Evolutionary conservation across 345 rosid species (phyloP), one percentile per base, ranked within the genome.

Genomic region (Salix udensis): DNA sequence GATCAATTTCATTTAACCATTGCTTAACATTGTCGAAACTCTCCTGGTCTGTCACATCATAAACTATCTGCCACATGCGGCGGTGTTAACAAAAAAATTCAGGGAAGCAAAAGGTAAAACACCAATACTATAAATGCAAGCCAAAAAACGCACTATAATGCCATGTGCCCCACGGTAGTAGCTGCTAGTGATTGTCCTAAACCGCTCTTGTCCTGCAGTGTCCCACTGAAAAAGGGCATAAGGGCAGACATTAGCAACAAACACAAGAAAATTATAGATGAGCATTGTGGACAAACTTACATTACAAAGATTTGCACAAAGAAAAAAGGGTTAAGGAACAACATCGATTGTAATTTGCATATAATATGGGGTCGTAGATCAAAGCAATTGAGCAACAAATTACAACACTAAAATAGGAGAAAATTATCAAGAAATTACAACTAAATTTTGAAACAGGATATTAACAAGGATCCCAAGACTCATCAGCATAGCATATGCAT

Each of bases 111-210:
- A 3, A 9, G 60, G 24, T 3, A 26, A 18, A 73, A 55, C 69
- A 6, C 26, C 37, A 65, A n/a, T 13, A 26, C 39, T 30, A 65
- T 24, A 15, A 55, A 60, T 11, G 44, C 65, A 67, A 6, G 58
- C 52, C 18, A 53, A 69, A 72, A 21, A 72, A 53, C 89, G 76
- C 82, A 92, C 97, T 42, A 94, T 94, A 78, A 94, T 92, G 78
- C 97, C 98, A 86, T 94, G 98, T 7, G 97, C 97, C 79, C 98
- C 98, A 67, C 97, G 96, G 76, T 94, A 94, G 87, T 92, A 94
- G 84, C 98, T 94, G 81, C 98, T 94, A 50, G 98, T 92, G 77
- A 92, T 94, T 31, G 98, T 94, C 87, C 98, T 90, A 79, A 92
- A 94, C 28, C 98, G 87, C 82, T 94, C 98, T 87, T 94, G 97